phyloP scores from a whole-genome alignment of 2,329 filamentous ascomycete species.

The Alternaria angustiovoidea region DNA sequence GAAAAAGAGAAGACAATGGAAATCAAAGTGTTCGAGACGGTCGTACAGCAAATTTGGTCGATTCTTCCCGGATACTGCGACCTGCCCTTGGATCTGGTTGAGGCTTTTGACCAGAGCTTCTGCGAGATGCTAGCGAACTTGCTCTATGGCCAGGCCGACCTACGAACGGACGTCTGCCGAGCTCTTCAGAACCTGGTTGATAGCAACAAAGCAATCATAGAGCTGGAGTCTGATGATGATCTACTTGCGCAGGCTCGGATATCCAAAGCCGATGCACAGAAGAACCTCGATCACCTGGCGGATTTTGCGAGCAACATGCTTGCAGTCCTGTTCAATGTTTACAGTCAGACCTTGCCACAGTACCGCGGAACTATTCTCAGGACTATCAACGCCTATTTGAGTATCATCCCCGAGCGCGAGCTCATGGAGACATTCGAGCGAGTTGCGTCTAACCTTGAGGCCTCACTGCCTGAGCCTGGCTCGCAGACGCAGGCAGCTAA shows the following conservation, averaged over 20 bases:
- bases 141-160: slow-evolving; percentile 87
- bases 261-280: slow-evolving; percentile 75
- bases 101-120: slow-evolving; percentile 85
- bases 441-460: slow-evolving; percentile 28
- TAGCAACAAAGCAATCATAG: slow-evolving; percentile 83
- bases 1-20: slow-evolving; percentile 90
- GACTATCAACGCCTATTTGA: slow-evolving; percentile 93
- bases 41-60: slow-evolving; percentile 96
- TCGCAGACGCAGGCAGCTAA: slow-evolving; percentile 70
- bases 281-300: slow-evolving; percentile 83
- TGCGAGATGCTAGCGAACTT: slow-evolving; percentile 91
- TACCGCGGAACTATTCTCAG: slow-evolving; percentile 89
- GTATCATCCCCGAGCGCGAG: slow-evolving; percentile 74
- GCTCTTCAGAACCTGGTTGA: slow-evolving; percentile 87
- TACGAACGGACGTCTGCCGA: slow-evolving; percentile 87
- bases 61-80: slow-evolving; percentile 95
- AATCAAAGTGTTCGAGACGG: slow-evolving; percentile 95
- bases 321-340: slow-evolving; percentile 98
- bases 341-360: slow-evolving; percentile 93
- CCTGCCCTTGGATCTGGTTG: slow-evolving; percentile 74
- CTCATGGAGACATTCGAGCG: slow-evolving; percentile 21
- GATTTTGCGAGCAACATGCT: slow-evolving; percentile 86
- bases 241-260: slow-evolving; percentile 81
- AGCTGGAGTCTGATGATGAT: slow-evolving; percentile 73
- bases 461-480: slow-evolving; percentile 47